Base-by-base conservation (phyloP, 352 stramenopile genomes). In the Globisporangium alternatum region DNA sequence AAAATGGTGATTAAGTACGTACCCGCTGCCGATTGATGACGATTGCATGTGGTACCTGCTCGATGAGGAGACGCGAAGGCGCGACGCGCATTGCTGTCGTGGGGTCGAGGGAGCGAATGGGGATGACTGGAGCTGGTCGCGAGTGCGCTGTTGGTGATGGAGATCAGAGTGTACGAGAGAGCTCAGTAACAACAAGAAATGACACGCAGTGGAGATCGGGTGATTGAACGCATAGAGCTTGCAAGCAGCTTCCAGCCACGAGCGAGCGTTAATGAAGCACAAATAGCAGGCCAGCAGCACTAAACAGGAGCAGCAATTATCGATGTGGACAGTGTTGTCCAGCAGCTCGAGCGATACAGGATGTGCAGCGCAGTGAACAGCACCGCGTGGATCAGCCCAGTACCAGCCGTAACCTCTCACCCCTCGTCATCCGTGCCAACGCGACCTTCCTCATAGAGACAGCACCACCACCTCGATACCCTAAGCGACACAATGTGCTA, bases 1-100 rank as follows among this genome's bases (percentile, higher is more conserved):
- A 89, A 90, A 83, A 92, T 94, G 86, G 86, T 94, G 81, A 94
- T 94, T 80, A 94, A 94, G 86, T 94, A 94, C 75, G 86, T 92
- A 64, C 44, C 25, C 28, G 17, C 35, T 56, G 51, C 51, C 28
- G 17, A 56, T 41, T 19, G 30, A 13, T 19, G 31, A 39, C 60
- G 15, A 7, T 9, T 56, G 56, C 58, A 25, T 39, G n/a, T 31
- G 19, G 22, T 57, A 19, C n/a, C 22, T 45, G 30, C 19, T 22
- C 30, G 44, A 13, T 56, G n/a, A 19, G 52, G 41, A 47, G 15
- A 9, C 21, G 41, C 6, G 31, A 12, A 22, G 19, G 19, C 19
- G 21, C 19, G 19, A 1, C n/a, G 31, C 13, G 31, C 28, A 28
- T 28, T 28, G 30, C 2, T 43, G 15, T 21, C 31, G 3, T 43